Conservation (phyloP, 345 rosid genomes). For the Pistacia vera region DNA sequence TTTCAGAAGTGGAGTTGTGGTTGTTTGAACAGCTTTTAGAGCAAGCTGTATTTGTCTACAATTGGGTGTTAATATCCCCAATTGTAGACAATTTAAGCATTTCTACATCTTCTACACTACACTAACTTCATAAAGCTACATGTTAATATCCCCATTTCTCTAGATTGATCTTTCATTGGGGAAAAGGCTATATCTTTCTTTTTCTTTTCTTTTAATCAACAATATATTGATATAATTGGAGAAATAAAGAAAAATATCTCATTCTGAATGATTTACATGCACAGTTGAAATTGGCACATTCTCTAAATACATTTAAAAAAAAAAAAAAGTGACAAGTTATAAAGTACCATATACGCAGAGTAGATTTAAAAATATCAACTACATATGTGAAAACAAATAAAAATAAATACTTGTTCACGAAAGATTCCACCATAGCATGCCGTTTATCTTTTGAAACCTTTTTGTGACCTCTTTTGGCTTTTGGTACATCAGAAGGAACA, state of each 20-base stretch:
- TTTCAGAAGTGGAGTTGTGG: too few species aligned
- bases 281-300: not conserved
- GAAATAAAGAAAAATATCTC: too few species aligned
- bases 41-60: too few species aligned
- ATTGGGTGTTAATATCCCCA: too few species aligned
- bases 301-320: not conserved
- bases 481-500: constrained; percentile 34
- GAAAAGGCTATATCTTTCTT: too few species aligned
- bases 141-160: not conserved
- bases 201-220: too few species aligned
- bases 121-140: not conserved
- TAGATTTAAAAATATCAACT: not conserved
- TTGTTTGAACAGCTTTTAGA: too few species aligned
- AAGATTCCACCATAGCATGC: constrained; percentile 43
- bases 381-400: not conserved
- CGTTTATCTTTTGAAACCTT: constrained; percentile 44
- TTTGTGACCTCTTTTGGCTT: constrained; percentile 22
- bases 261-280: not conserved
- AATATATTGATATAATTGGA: too few species aligned
- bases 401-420: constrained; percentile 36
- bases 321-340: too few species aligned
- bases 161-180: not conserved
- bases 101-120: not conserved
- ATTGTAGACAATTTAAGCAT: not conserved
- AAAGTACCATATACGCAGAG: too few species aligned